Base-by-base conservation (phyloP, 2,329 filamentous ascomycete genomes). In the Paecilomyces sp. region DNA sequence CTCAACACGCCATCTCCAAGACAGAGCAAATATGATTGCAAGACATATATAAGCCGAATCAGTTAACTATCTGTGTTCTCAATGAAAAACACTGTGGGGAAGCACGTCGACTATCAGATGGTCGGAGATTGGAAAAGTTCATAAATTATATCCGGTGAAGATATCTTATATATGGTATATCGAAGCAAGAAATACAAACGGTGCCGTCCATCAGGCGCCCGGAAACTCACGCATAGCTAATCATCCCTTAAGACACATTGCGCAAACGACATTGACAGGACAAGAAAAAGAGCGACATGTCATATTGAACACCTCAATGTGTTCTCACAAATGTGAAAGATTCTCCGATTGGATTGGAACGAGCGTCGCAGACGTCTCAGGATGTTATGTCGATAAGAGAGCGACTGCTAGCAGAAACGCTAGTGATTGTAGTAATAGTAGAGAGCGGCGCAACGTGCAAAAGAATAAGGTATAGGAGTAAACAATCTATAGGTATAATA, bases 301-400 rank as follows among this genome's bases (percentile, higher is more conserved):
- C 31, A 33, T 33, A 33, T 11, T 11, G 31, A 33, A 33, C 8
- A 33, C 8, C 11, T 9, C 8, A 33, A 33, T 28, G 11, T 33
- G 7, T 33, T 12, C 31, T 33, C 7, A 33, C 31, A 66, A n/a
- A 74, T 22, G 22, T 47, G 18, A 9, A 41, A n/a, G 25, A 41
- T 41, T 15, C 18, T 47, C n/a, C 18, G 41, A 18, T 8, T 18
- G 8, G 18, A 22, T n/a, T 47, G 18, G n/a, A 47, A 22, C 41
- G 6, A 15, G n/a, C 2, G 8, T 47, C n/a, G n/a, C 41, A 22
- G 18, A 18, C 8, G 2, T 47, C 18, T 47, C 41, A 47, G 41
- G 5, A n/a, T 8, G 15, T 47, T 41, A 7, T n/a, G n/a, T n/a
- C 7, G 36, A 7, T n/a, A 41, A n/a, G 3, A 41, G 13, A 41